Conservation (phyloP, 805 yeast species). For the Ogataea nonfermentans region DNA sequence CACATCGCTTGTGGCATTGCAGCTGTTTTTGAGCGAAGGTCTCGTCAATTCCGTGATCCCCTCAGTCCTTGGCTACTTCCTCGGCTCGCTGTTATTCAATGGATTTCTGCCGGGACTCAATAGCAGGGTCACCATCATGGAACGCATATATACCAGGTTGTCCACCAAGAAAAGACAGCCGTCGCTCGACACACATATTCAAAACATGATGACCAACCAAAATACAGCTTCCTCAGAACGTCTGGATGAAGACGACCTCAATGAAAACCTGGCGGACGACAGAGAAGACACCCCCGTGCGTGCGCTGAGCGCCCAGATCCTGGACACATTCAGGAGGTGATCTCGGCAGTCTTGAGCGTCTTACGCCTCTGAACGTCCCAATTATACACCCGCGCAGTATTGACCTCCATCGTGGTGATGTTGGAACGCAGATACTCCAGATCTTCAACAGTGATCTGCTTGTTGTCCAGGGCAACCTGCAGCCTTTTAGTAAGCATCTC, state of each 20-base stretch:
- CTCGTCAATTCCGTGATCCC: conserved; percentile 36
- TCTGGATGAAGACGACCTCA: conserved; percentile 28
- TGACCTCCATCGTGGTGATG: conserved; percentile 97
- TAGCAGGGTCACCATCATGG: conserved; percentile 24
- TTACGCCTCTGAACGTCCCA: conserved; percentile 84
- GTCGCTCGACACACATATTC: conserved; percentile 15
- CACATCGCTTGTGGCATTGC: conserved; percentile 29
- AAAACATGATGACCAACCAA: conserved; percentile 14
- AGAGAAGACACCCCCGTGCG: conserved; percentile 60
- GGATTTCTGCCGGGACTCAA: conserved; percentile 44
- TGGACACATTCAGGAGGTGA: conserved; percentile 53
- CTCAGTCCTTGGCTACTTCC: conserved; percentile 41
- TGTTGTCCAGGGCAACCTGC: conserved; percentile 56
- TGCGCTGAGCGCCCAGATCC: conserved; percentile 57
- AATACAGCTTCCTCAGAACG: conserved; percentile 3
- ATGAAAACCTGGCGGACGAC: conserved; percentile 32
- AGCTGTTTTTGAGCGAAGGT: conserved; percentile 46
- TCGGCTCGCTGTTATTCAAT: conserved; percentile 43
- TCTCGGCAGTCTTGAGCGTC: conserved; percentile 39
- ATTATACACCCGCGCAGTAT: conserved; percentile 87
- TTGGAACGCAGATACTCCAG: conserved; percentile 81
- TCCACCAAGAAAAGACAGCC: conserved; percentile 8
- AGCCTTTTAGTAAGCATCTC: conserved; percentile 64
- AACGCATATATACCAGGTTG: conserved; percentile 17
- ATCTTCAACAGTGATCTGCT: conserved; percentile 71